A percentile compares a stretch with the other conserved stretches of the same genome.
Evolutionary conservation across 2,329 filamentous ascomycete genomes (phyloP).

Genomic region (Exophiala bonariae): DNA sequence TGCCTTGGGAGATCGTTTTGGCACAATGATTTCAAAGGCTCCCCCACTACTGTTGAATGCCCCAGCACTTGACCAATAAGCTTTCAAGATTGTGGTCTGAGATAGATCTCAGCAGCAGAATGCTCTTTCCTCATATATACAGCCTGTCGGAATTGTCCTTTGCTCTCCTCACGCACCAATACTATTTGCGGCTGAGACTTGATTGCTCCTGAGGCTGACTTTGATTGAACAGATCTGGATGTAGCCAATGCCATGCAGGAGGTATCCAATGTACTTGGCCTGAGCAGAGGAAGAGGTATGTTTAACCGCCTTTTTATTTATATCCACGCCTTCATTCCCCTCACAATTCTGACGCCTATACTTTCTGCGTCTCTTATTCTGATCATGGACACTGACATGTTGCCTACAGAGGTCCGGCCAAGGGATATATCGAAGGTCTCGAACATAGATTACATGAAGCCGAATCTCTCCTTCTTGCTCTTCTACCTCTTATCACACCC

Average conservation of each 20-base stretch:
- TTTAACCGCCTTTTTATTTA: neutral
- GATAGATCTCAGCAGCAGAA: too few relatives aligned
- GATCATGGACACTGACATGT: neutral
- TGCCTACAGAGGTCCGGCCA: constrained; percentile 45
- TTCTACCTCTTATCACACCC: constrained; percentile 37
- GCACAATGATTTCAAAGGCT: constrained; percentile 10
- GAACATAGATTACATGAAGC: constrained; percentile 45
- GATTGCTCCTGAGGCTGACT: constrained; percentile 8
- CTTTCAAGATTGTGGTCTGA: neutral
- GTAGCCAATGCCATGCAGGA: constrained; percentile 23
- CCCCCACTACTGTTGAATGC: neutral
- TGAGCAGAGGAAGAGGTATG: constrained; percentile 26
- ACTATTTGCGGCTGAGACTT: too few relatives aligned
- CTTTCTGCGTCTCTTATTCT: too few relatives aligned
- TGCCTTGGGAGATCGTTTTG: constrained; percentile 10
- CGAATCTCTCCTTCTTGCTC: constrained; percentile 39
- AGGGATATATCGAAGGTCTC: constrained; percentile 47
- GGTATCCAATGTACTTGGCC: constrained; percentile 26
- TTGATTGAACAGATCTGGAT: constrained; percentile 19
- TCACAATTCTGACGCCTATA: neutral
- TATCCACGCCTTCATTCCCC: neutral
- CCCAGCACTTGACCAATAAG: constrained; percentile 5
- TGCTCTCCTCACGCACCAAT: too few relatives aligned
- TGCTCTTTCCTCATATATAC: too few relatives aligned
- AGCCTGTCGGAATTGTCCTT: too few relatives aligned